Evolutionary conservation across 176 grass and related monocot species (phyloP).

Genomic region (Rhynchospora pubera): DNA sequence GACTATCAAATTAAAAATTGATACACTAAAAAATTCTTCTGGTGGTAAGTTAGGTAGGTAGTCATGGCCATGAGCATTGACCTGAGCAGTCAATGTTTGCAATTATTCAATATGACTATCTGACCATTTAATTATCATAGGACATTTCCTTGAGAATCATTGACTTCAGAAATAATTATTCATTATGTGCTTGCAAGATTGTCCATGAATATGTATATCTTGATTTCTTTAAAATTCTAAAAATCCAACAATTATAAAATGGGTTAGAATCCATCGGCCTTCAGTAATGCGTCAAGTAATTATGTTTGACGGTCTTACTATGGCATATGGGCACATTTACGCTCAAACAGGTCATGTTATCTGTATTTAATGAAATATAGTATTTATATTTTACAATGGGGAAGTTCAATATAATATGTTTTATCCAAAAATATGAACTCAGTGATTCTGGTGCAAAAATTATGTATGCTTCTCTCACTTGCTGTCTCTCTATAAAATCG

Average conservation of each 20-base stretch:
- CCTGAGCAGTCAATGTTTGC: not conserved
- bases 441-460: not conserved
- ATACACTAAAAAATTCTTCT: not conserved
- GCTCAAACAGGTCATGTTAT: not conserved
- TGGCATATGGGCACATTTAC: not conserved
- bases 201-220: not conserved
- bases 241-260: not conserved
- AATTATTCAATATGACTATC: not conserved
- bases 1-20: not conserved
- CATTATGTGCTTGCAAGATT: not conserved
- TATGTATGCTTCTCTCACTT: not conserved
- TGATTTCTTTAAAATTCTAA: not conserved
- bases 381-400: not conserved
- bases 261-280: too few relatives aligned
- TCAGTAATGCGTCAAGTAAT: not conserved
- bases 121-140: not conserved
- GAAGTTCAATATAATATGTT: not conserved
- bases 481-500: not conserved
- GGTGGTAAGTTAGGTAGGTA: not conserved
- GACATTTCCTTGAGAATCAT: not conserved
- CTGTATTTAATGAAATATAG: too few relatives aligned
- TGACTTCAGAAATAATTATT: not conserved
- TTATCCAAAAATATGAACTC: not conserved
- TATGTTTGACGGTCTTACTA: not conserved
- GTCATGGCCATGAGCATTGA: not conserved